Base-by-base conservation (phyloP, 139 green algal genomes). In the Auxenochlorella pyrenoidosa region DNA sequence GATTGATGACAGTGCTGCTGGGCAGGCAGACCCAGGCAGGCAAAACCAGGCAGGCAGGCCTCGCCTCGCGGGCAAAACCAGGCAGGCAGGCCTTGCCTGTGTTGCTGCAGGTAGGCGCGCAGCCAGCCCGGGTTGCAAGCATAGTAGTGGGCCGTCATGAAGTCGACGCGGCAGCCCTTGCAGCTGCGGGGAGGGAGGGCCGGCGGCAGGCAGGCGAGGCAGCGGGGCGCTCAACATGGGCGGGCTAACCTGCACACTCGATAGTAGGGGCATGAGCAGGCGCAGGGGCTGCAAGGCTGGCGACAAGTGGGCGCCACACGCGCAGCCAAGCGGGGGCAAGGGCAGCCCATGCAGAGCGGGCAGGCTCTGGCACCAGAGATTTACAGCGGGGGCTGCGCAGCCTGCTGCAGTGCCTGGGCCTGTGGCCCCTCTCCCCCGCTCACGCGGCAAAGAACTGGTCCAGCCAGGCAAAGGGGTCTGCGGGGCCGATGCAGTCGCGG, bases 141-240 rank as follows among this genome's bases (percentile, higher is more conserved):
- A 41, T 89, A 89, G 34, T 71, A 43, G 68, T 89, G 86, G 10
- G 68, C 82, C 22, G 86, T 70, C 54, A 89, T 58, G 44, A 89
- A 89, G 30, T 89, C 86, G 19, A 89, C 73, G 6, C 83, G 86
- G 78, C 86, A 89, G 26, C 80, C 70, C 1, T 82, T 22, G 86
- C 86, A 89, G 26, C 75, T 80, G 75, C 75, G 43, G 21, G 34
- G 34, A 1, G 32, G n/a, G 66, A 32, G 22, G n/a, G 66, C n/a
- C 66, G 41, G 21, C 66, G 41, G 66, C 66, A 75, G n/a, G 66
- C 10, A n/a, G 66, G 66, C n/a, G 3, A n/a, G n/a, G n/a, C n/a
- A n/a, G n/a, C n/a, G n/a, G n/a, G n/a, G n/a, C n/a, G n/a, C n/a
- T n/a, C n/a, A n/a, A n/a, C n/a, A n/a, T n/a, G n/a, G n/a, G n/a